Conservation (phyloP, 768 basidiomycete genomes). For the Peribolospora baueri region DNA sequence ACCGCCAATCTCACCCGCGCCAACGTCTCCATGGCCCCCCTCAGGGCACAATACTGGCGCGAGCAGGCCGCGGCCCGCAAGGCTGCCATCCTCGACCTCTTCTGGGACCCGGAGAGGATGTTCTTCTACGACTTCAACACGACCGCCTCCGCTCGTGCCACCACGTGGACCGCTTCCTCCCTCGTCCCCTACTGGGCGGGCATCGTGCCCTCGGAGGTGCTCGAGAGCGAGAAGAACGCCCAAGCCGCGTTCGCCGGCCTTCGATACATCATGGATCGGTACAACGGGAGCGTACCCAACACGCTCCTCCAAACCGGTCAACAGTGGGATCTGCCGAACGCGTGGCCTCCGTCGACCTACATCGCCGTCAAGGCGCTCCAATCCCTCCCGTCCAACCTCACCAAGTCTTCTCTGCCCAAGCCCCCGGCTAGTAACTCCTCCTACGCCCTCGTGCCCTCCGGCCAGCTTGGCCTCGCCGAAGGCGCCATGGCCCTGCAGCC, state of each 20-base stretch:
- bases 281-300: conserved; percentile 63
- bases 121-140: conserved; percentile 81
- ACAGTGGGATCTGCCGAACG: conserved; percentile 53
- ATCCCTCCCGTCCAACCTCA: conserved; percentile 46
- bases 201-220: conserved; percentile 51
- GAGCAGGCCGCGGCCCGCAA: conserved; percentile 23
- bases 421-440: conserved; percentile 29
- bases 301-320: conserved; percentile 54
- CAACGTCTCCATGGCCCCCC: too few species aligned
- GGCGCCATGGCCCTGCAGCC: conserved; percentile 45
- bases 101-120: conserved; percentile 60
- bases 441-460: conserved; percentile 43
- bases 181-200: conserved; percentile 55
- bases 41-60: conserved; percentile 1
- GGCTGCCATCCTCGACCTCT: conserved; percentile 53
- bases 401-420: conserved; percentile 28
- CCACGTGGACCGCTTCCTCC: conserved; percentile 25
- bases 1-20: not conserved
- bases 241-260: conserved; percentile 49
- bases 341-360: conserved; percentile 56
- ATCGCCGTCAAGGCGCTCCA: conserved; percentile 53
- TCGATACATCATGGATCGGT: conserved; percentile 51
- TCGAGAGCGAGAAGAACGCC: conserved; percentile 32
- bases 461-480: conserved; percentile 62
- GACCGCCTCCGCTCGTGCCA: conserved; percentile 37